These are phyloP conservation scores for Polytrichum formosum DNA, from an alignment of 225 moss, liverwort and hornwort species.

Conservation along the genomic window DNA sequence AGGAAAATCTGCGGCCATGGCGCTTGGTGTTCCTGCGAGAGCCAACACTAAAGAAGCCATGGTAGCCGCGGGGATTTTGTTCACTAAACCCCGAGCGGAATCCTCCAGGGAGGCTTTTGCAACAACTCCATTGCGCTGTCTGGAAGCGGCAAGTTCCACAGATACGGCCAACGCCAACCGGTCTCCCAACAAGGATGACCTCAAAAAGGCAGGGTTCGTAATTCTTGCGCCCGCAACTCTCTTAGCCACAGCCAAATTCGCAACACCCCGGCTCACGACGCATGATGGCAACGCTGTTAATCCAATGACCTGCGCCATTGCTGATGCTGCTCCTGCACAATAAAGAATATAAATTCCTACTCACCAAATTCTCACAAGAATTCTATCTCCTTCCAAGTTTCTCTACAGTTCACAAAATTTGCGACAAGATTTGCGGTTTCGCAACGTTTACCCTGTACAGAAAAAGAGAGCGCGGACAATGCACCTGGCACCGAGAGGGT, in stretches of 20 bases:
- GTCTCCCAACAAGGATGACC: conserved; percentile 27
- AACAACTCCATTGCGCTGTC: conserved; percentile 3
- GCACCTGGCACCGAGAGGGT: too few relatives aligned
- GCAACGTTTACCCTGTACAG: too few relatives aligned
- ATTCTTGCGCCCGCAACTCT: conserved; percentile 1
- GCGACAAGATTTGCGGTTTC: too few relatives aligned
- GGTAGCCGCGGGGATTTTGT: conserved; percentile 32
- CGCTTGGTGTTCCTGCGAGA: conserved; percentile 12
- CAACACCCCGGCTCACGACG: conserved; percentile 3
- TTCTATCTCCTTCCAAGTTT: too few relatives aligned
- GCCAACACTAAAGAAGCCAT: conserved; percentile 35
- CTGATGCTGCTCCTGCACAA: too few relatives aligned
- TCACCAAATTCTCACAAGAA: too few relatives aligned
- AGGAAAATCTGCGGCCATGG: conserved; percentile 14
- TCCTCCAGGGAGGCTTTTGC: conserved; percentile 15
- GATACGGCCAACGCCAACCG: conserved; percentile 31
- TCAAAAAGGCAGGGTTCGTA: conserved; percentile 11
- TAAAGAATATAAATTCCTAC: too few relatives aligned
- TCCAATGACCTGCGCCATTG: conserved; percentile 28
- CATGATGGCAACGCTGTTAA: conserved; percentile 26
- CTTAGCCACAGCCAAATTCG: neutral
- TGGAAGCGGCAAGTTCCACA: conserved; percentile 7
- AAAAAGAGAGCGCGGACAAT: too few relatives aligned
- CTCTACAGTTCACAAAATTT: too few relatives aligned
- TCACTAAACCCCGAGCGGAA: conserved; percentile 1